These are phyloP conservation scores for peach (Prunus persica) DNA, from an alignment of 306 rosid species.

Conservation along the genomic window Prunus_persica_NCBIv2 NC_034016.1:20084001-20084500, in stretches of 20 bases:
- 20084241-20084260: constrained; percentile 69
- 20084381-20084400: constrained; percentile 45
- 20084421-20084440: constrained; percentile 96
- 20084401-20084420: constrained; percentile 63
- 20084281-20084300: constrained; percentile 30
- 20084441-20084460: constrained; percentile 77
- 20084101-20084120: not conserved
- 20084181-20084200: not conserved
- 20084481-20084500: constrained; percentile 95
- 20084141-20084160: not conserved
- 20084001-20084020: not conserved
- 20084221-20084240: constrained; percentile 92
- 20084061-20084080: not conserved
- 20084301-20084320: constrained; percentile 66
- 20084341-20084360: constrained; percentile 81
- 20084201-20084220: not conserved
- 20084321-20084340: constrained; percentile 95
- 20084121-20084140: not conserved
- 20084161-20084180: not conserved
- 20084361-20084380: constrained; percentile 90
- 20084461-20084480: constrained; percentile 88
- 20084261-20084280: constrained; percentile 38
- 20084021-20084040: not conserved
- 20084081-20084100: not conserved
- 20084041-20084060: not conserved